Base-by-base conservation (phyloP, 768 basidiomycete species). In the Tulasnella sp. region DNA sequence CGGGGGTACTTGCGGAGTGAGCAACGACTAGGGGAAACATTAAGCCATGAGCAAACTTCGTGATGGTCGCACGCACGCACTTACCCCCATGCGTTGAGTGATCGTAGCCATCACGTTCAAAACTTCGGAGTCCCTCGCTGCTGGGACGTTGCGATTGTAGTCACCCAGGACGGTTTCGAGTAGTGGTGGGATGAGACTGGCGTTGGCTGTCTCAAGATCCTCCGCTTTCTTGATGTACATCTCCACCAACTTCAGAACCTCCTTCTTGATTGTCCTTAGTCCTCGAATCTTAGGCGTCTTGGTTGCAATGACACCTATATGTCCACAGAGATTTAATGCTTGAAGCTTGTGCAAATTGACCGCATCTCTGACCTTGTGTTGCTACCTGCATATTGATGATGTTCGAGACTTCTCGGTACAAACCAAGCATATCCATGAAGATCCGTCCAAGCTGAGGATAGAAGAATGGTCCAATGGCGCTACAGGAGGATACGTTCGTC, bases 141-240 rank as follows among this genome's bases (percentile, higher is more conserved):
- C 79, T 2, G 96, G 86, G 0, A 96, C 89, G 69, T 98, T 98
- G 60, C 87, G 83, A 68, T 81, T 87, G 73, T 99, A 99, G 70
- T 99, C 96, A 41, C 89, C 92, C n/a, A 99, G 81, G 55, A 98
- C 92, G 43, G 96, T 93, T 66, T 99, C 96, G 46, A 99, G 77
- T 52, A 99, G 74, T 22, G 90, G 91, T 19, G 96, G 96, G 71
- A 98, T 93, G 68, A 98, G 84, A 67, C 85, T 92, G 64, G 70
- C 75, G 70, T 94, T 97, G 52, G 97, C 90, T 11, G 87, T 80
- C 52, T 98, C 94, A 31, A 96, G 77, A 67, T 99, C 94, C 70
- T 97, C 96, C 10, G 96, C 92, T 73, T 92, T 93, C 73, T 84
- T 88, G 71, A 98, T 85, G 70, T 97, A 98, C 0, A 90, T 96